Base-by-base conservation (phyloP, 164 flowering plant species). In the Paratinospora sagittata region DNA sequence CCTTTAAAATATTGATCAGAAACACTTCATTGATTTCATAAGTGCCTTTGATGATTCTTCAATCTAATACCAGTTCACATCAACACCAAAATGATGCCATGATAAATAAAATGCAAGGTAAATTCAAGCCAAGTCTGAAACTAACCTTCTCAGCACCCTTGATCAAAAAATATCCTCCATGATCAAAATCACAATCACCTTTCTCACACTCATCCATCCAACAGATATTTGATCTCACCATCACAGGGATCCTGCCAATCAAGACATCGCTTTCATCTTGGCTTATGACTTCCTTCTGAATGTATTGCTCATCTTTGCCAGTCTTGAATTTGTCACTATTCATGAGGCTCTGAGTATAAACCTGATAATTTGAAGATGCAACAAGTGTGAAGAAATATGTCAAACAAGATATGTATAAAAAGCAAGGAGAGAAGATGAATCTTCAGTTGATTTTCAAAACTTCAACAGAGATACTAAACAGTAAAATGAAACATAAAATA, bases 111-210 rank as follows among this genome's bases (percentile, higher is more conserved):
- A 58, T 0, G 21, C 47, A 63, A 23, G 19, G 2, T 8, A 19
- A 52, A 62, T 12, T 24, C 34, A 60, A 67, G 16, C 16, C 27
- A 70, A 68, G 13, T 34, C 33, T 30, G 30, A 71, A 66, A 61
- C 80, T 77, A 27, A 89, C 98, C 89, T 94, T 92, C 75, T 94
- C 98, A 45, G 97, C 89, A 27, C 97, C 98, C 78, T 92, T 95
- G 74, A 95, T 78, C 27, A 95, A 16, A 70, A 95, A 95, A 81
- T 92, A 95, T 19, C 98, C 98, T 21, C 98, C 98, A 65, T 81
- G 86, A 69, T 95, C 98, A 81, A 85, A 95, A 47, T 86, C 94
- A 78, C 98, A 95, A 58, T 92, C 98, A 60, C 69, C 79, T 72
- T 81, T 86, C 19, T 82, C 87, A 37, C 41, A 63, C 10, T 49